These are phyloP conservation scores for Melaleuca alternifolia DNA, from an alignment of 345 rosid genomes.

Conservation along the genomic window DNA sequence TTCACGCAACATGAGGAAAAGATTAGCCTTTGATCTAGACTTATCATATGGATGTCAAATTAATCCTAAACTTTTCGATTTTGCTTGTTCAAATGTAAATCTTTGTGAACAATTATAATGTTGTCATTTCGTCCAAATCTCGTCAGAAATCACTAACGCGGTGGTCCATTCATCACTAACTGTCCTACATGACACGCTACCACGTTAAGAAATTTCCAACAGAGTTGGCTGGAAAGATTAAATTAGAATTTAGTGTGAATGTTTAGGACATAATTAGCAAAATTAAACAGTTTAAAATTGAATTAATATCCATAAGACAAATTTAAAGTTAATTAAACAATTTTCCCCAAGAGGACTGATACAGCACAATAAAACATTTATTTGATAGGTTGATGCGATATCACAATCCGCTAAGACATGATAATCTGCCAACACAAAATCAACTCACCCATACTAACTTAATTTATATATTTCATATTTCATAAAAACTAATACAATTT, in stretches of 20 bases:
- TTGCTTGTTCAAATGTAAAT: neutral
- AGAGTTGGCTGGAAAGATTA: no score
- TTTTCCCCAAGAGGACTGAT: no score
- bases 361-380: neutral
- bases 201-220: no score
- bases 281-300: no score
- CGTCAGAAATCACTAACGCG: accelerated
- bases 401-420: neutral
- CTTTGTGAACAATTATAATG: neutral
- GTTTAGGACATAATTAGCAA: neutral
- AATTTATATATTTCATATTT: neutral
- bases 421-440: neutral
- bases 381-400: neutral
- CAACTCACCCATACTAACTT: neutral
- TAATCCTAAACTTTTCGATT: neutral
- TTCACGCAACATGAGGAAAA: neutral
- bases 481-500: neutral
- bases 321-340: no score
- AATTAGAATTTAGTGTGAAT: no score
- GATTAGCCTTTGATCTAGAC: neutral
- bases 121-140: neutral
- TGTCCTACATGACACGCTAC: no score
- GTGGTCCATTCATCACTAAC: no score
- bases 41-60: neutral
- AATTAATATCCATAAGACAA: no score